phyloP scores from a whole-genome alignment of 176 grass and related monocot species.

The Dendrocalamus sinicus region DNA sequence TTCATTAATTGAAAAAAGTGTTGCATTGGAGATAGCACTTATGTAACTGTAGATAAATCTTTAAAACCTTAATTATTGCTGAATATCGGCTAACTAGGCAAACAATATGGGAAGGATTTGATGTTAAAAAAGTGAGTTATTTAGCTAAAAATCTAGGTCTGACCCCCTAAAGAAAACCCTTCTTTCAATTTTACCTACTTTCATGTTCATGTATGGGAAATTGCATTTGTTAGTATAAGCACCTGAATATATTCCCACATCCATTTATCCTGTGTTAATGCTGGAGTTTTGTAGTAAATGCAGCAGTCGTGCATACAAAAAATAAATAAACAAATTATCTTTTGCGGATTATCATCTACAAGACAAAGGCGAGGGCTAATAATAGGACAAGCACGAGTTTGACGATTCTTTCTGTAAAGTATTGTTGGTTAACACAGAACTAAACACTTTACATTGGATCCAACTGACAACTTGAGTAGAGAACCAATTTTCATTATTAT shows the following conservation, averaged over 20 bases:
- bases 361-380: neutral
- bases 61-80: neutral
- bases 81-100: neutral
- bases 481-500: neutral
- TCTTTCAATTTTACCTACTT: neutral
- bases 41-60: neutral
- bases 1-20: neutral
- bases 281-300: neutral
- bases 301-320: neutral
- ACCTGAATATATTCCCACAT: neutral
- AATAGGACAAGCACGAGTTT: slow-evolving; percentile 7
- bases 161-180: neutral
- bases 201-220: neutral
- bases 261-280: neutral
- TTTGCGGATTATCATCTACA: neutral
- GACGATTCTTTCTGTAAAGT: neutral
- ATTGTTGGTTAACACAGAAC: neutral
- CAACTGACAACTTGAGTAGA: neutral
- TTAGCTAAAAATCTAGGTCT: neutral
- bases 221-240: slow-evolving; percentile 27
- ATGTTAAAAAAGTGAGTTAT: neutral
- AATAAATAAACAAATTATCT: slow-evolving; percentile 3
- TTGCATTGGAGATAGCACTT: neutral
- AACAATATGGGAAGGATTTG: neutral
- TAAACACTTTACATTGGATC: neutral